Evolutionary conservation across 2,329 filamentous ascomycete genomes (phyloP).

Genomic region (Lithohypha guttulata): DNA sequence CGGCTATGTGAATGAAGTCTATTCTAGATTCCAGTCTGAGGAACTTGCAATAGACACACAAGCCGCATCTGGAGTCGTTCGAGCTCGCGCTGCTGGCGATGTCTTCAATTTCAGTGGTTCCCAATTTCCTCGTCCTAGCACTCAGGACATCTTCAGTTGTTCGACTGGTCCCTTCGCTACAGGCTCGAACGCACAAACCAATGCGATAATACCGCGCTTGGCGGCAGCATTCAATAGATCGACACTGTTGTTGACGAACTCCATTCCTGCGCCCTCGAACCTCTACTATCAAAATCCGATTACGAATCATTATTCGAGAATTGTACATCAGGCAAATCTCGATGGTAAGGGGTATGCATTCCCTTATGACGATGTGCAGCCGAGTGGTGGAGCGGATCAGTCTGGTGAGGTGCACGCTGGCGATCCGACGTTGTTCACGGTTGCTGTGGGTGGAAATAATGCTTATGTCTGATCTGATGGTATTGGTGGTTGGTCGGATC

Average conservation of each 20-base stretch:
- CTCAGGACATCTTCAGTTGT: constrained; percentile 56
- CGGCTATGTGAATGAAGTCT: constrained; percentile 42
- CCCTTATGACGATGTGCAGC: constrained; percentile 59
- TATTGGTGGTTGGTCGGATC: no score
- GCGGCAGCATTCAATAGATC: constrained; percentile 65
- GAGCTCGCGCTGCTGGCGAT: constrained; percentile 31
- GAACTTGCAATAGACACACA: constrained; percentile 55
- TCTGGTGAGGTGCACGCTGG: constrained; percentile 51
- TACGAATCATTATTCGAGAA: constrained; percentile 58
- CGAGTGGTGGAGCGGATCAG: constrained; percentile 46
- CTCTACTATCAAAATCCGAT: constrained; percentile 44
- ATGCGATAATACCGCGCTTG: constrained; percentile 61
- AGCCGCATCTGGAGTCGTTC: constrained; percentile 44
- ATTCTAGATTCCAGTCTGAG: constrained; percentile 35
- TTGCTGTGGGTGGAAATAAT: constrained; percentile 42
- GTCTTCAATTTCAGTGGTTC: constrained; percentile 35
- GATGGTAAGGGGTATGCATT: constrained; percentile 58
- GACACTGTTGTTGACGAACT: constrained; percentile 44
- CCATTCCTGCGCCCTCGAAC: constrained; percentile 42
- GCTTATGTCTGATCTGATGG: constrained; percentile 5
- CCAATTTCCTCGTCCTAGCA: constrained; percentile 48
- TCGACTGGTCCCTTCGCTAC: constrained; percentile 50
- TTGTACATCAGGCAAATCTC: constrained; percentile 51
- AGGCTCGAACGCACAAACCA: constrained; percentile 36
- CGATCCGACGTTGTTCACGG: constrained; percentile 44